Conservation (phyloP, 140 eudicot species). For the Flaveria floridana region DNA sequence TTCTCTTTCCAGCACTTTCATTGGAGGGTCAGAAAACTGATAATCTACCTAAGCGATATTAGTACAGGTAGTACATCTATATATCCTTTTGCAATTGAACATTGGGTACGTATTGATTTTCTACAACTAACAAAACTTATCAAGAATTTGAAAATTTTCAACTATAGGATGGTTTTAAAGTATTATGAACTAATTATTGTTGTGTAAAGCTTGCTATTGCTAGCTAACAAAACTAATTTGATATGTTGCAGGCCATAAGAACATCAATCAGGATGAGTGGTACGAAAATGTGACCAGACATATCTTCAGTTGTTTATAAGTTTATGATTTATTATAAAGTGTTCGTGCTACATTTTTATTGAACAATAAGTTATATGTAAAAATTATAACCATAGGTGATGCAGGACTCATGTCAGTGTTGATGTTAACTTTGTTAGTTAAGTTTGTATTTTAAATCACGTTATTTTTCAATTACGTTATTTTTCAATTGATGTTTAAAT, state of each 20-base stretch:
- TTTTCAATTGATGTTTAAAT: neutral
- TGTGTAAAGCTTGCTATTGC: neutral
- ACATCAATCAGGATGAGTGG: neutral
- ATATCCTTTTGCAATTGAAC: slow-evolving; percentile 10
- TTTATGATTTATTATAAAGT: neutral
- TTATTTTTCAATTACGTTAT: no score
- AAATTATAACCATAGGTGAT: neutral
- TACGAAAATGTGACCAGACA: neutral
- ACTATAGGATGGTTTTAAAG: neutral
- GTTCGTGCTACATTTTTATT: slow-evolving; percentile 4
- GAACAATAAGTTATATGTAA: neutral
- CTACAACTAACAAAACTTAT: neutral
- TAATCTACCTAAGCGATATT: slow-evolving; percentile 27
- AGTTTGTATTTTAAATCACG: neutral
- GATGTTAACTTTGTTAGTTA: neutral
- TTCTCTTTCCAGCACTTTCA: slow-evolving; percentile 17
- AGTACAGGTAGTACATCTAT: neutral
- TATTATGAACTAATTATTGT: neutral
- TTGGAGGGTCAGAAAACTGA: slow-evolving; percentile 23
- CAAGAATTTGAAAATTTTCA: neutral
- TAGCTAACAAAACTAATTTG: neutral
- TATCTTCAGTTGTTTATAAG: neutral
- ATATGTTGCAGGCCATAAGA: neutral
- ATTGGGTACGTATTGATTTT: neutral
- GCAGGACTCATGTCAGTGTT: neutral